A percentile compares a stretch with the other conserved stretches of the same genome.
These are phyloP conservation scores for Candolleomyces eurysporus DNA, from an alignment of 768 basidiomycete genomes.

Conservation along the genomic window DNA sequence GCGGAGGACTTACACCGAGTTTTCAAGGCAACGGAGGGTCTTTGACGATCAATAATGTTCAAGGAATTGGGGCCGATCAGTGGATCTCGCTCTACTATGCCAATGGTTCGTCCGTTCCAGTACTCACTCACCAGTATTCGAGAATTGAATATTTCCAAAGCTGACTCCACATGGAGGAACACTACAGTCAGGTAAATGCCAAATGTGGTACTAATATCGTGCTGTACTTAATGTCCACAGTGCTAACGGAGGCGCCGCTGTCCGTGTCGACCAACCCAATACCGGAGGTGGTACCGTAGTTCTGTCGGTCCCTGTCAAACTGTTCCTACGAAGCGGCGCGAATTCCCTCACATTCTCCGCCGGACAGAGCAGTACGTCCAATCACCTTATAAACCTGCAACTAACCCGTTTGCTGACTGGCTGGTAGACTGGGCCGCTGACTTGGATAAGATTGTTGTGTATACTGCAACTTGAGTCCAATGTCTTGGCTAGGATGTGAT, in stretches of 20 bases:
- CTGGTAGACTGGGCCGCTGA: slow-evolving; percentile 53
- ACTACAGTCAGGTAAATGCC: slow-evolving; percentile 52
- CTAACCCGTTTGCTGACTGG: not conserved
- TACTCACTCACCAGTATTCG: not conserved
- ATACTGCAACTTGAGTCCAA: slow-evolving; percentile 35
- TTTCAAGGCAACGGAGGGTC: slow-evolving; percentile 52
- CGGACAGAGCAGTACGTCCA: slow-evolving; percentile 46
- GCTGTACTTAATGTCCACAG: slow-evolving; percentile 23
- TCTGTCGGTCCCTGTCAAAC: slow-evolving; percentile 54
- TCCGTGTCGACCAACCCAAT: slow-evolving; percentile 56
- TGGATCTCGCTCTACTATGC: slow-evolving; percentile 64
- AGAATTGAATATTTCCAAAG: slow-evolving; percentile 16
- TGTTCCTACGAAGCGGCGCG: slow-evolving; percentile 46
- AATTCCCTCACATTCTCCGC: slow-evolving; percentile 52
- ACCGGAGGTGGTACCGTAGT: slow-evolving; percentile 53
- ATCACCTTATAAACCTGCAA: not conserved
- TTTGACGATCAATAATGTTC: slow-evolving; percentile 53
- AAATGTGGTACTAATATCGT: not conserved
- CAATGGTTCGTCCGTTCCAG: slow-evolving; percentile 36
- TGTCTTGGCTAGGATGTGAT: too few relatives aligned
- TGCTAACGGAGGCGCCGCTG: slow-evolving; percentile 54
- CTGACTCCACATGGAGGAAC: slow-evolving; percentile 56
- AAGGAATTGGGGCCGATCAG: slow-evolving; percentile 51
- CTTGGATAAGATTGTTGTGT: slow-evolving; percentile 61
- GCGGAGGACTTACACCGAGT: not conserved